Conservation (phyloP, 1,139 yeast genomes). For the Suhomyces atakaporum region DNA sequence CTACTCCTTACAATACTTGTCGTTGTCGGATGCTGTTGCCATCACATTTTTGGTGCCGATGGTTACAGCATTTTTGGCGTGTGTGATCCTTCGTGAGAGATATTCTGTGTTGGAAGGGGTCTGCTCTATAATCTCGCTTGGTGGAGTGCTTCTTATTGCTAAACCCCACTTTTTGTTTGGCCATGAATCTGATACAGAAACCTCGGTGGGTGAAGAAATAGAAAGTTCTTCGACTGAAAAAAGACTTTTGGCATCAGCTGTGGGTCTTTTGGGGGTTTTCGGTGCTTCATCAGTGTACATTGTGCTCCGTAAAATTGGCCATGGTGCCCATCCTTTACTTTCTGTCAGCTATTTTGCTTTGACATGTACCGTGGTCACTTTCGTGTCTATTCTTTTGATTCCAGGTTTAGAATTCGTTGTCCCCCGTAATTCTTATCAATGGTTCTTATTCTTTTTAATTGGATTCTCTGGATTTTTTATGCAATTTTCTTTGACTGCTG, state of each 20-base stretch:
- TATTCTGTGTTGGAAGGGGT: constrained; percentile 66
- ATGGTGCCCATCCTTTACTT: constrained; percentile 73
- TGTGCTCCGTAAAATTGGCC: constrained; percentile 72
- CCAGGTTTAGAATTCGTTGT: constrained; percentile 63
- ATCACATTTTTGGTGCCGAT: constrained; percentile 80
- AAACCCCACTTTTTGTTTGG: constrained; percentile 78
- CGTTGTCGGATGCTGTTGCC: constrained; percentile 75
- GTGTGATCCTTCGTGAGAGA: constrained; percentile 64
- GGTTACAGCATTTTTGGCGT: constrained; percentile 75
- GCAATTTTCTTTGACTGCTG: constrained; percentile 80
- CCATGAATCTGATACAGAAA: constrained; percentile 31
- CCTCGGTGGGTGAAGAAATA: constrained; percentile 31
- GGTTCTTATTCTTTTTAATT: constrained; percentile 61
- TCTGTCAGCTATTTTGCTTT: constrained; percentile 78
- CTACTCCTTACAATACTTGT: constrained; percentile 70
- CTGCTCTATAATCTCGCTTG: constrained; percentile 68
- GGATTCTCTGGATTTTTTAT: constrained; percentile 81
- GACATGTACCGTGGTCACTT: constrained; percentile 56
- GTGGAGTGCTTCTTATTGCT: constrained; percentile 80
- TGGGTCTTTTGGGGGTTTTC: constrained; percentile 68
- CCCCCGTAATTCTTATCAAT: constrained; percentile 62
- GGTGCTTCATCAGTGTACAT: constrained; percentile 76
- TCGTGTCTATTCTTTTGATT: constrained; percentile 51
- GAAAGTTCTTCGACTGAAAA: constrained; percentile 45
- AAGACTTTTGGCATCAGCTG: constrained; percentile 57